Evolutionary conservation across 2,329 filamentous ascomycete species (phyloP), one percentile per base, ranked within the genome.

Genomic region (Hymenoscyphus occultus): DNA sequence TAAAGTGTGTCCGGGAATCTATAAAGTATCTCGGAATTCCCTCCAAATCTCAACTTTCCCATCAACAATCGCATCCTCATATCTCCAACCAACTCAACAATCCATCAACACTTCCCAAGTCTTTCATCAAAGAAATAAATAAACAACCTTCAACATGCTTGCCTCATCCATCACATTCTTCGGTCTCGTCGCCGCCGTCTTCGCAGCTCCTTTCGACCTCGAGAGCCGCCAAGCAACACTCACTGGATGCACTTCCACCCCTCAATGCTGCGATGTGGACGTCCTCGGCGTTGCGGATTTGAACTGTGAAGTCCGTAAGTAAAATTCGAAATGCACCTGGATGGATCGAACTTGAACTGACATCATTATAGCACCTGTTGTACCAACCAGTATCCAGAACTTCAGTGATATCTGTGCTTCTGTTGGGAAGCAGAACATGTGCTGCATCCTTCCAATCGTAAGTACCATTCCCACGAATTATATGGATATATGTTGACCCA

Each of bases 221-320:
- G 68, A 76, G 54, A 74, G 76, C 64, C 77, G 78, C 59, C 76
- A 77, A 71, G 66, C 71, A 65, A 73, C 80, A 48, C 82, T 81
- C 72, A 75, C 74, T 40, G 82, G 82, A 16, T 39, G 39, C 31
- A 7, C 39, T 19, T 42, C 19, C 69, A 78, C 70, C 39, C 72
- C 82, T 3, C 80, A 83, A 69, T 89, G 86, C 80, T 89, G 86
- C 73, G 83, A 85, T 14, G 86, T 85, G 31, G 83, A 88, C 69
- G 80, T 89, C 40, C 81, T 88, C 48, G 81, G 83, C 65, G 67
- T 87, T 65, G 84, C 81, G 2, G 78, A 85, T 74, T 77, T 87
- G 31, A 78, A 89, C 78, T 89, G 86, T 74, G 76, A 71, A 19
- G 74, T 77, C 65, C 84, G 84, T 86, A 78, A 62, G 64, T 60